Evolutionary conservation across 495 filamentous ascomycete genomes (phyloP).

Genomic region (Penicillium arizonense): DNA sequence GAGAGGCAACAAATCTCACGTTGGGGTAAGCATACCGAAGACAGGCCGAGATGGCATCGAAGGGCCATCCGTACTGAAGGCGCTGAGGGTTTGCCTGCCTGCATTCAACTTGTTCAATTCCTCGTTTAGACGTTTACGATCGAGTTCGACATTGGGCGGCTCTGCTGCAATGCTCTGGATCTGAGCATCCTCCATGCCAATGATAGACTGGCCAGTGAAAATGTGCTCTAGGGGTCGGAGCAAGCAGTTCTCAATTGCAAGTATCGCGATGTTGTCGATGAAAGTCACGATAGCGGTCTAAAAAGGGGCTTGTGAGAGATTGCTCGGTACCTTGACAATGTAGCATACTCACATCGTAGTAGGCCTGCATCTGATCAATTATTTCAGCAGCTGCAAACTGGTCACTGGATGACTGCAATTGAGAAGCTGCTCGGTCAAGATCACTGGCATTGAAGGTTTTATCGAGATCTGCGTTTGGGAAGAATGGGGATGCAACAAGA

Average conservation of each 20-base stretch:
- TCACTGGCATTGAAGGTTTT: too few relatives aligned
- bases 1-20: too few relatives aligned
- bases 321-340: not conserved
- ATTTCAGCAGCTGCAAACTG: conserved; percentile 23
- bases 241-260: conserved; percentile 58
- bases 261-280: conserved; percentile 58
- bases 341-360: conserved; percentile 30
- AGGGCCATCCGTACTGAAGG: too few relatives aligned
- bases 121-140: conserved; percentile 11
- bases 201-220: conserved; percentile 27
- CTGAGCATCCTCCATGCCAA: conserved; percentile 24
- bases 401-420: conserved; percentile 5
- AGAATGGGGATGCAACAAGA: not conserved
- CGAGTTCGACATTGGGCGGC: conserved; percentile 6
- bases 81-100: not conserved
- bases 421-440: too few relatives aligned
- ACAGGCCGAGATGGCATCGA: too few relatives aligned
- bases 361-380: conserved; percentile 35
- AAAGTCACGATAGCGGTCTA: conserved; percentile 61
- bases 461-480: too few relatives aligned
- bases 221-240: conserved; percentile 29
- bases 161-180: conserved; percentile 19
- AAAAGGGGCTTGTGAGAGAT: not conserved
- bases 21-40: too few relatives aligned
- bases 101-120: conserved; percentile 17